These are phyloP conservation scores for Sporothrix dimorphospora DNA, from an alignment of 2,329 filamentous ascomycete species.

Conservation along the genomic window DNA sequence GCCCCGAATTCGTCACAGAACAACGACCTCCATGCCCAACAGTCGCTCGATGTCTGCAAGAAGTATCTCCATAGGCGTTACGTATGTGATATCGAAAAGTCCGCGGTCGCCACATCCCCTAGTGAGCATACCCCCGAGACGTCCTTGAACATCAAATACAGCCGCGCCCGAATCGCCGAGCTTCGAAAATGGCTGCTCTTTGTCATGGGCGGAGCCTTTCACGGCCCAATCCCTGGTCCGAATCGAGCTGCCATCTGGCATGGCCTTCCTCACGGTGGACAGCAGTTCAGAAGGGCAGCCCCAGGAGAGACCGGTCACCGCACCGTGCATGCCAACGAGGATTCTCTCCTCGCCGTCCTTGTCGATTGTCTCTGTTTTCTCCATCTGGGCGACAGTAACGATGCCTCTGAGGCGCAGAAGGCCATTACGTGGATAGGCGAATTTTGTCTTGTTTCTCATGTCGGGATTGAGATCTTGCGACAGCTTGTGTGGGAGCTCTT, in stretches of 20 bases:
- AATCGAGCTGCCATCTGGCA: not conserved
- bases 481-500: not conserved
- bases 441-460: not conserved
- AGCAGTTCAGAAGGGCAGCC: not conserved
- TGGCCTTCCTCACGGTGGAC: not conserved
- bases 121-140: not conserved
- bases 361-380: not conserved
- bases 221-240: not conserved
- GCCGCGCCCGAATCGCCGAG: slow-evolving; percentile 1
- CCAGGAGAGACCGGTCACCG: not conserved
- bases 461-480: not conserved
- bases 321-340: slow-evolving; percentile 4
- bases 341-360: slow-evolving; percentile 5
- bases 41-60: not conserved
- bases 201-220: not conserved
- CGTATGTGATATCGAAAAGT: not conserved
- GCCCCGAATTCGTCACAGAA: no score
- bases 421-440: not conserved
- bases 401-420: not conserved
- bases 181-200: not conserved
- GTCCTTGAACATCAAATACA: not conserved
- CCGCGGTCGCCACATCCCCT: not conserved
- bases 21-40: not conserved
- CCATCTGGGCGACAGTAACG: not conserved
- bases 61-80: not conserved